phyloP scores from a whole-genome alignment of 1,284 basidiomycete species.

The Austropuccinia psidii region DNA sequence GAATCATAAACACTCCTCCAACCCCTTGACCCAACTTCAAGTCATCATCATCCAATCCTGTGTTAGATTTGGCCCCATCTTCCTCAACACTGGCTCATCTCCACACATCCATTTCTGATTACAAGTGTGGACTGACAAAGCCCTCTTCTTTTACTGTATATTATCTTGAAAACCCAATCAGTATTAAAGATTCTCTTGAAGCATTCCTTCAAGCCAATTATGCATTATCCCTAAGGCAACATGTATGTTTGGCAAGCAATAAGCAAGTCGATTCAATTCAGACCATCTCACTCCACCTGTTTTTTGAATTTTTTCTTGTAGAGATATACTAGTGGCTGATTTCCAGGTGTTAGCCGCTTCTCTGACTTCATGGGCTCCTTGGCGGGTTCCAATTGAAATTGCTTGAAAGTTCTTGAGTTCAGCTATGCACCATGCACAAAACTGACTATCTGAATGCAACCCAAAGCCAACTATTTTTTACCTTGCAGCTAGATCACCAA shows the following conservation, averaged over 20 bases:
- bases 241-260: conserved; percentile 17
- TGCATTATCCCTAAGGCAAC: conserved; percentile 5
- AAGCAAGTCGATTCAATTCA: conserved; percentile 12
- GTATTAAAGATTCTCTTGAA: conserved; percentile 2
- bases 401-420: neutral
- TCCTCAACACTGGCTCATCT: too few relatives aligned
- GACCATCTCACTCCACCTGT: conserved; percentile 1
- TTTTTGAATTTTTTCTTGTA: neutral
- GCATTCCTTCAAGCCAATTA: conserved; percentile 19
- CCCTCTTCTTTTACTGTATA: too few relatives aligned
- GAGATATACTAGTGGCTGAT: neutral
- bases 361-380: neutral
- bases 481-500: conserved; percentile 11
- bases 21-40: neutral
- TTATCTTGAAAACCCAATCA: conserved; percentile 1
- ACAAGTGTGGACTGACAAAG: too few relatives aligned
- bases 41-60: neutral
- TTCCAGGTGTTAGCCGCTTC: neutral
- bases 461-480: conserved; percentile 1
- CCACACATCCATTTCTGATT: too few relatives aligned
- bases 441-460: neutral
- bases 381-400: neutral
- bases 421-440: conserved; percentile 1
- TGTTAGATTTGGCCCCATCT: neutral
- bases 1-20: conserved; percentile 15